Conservation (phyloP, 2,329 filamentous ascomycete species). For the Neofusicoccum laricinum region DNA sequence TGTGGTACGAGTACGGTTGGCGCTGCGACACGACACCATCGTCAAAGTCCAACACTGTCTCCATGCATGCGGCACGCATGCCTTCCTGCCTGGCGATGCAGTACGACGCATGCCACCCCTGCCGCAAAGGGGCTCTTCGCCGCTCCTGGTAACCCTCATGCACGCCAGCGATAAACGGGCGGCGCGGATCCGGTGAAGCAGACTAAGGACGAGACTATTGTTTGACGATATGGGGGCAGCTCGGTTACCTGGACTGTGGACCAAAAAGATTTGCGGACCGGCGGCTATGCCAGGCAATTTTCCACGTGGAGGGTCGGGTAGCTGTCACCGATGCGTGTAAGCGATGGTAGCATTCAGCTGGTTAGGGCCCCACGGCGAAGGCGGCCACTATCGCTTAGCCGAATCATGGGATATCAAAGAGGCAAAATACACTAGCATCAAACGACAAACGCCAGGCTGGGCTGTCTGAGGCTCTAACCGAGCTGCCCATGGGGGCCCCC, state of each 20-base stretch:
- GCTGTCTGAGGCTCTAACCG: not conserved
- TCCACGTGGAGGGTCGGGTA: not conserved
- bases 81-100: not conserved
- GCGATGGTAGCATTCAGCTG: not conserved
- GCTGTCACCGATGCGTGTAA: not conserved
- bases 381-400: not conserved
- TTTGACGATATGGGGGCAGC: not conserved
- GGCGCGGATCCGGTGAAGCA: not conserved
- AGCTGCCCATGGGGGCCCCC: not conserved
- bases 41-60: not conserved
- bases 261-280: not conserved
- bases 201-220: not conserved
- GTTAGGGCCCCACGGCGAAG: not conserved
- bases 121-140: not conserved
- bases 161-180: not conserved
- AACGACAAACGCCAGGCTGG: not conserved
- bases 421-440: not conserved
- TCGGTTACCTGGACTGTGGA: not conserved
- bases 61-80: not conserved
- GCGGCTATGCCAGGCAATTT: not conserved
- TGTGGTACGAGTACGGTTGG: not conserved
- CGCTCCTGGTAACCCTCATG: not conserved
- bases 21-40: not conserved
- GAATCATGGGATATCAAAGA: not conserved
- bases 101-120: not conserved